A percentile compares a stretch with the other conserved stretches of the same genome.
Evolutionary conservation across 345 rosid species (phyloP).

Genomic region (Moricandia arvensis): DNA sequence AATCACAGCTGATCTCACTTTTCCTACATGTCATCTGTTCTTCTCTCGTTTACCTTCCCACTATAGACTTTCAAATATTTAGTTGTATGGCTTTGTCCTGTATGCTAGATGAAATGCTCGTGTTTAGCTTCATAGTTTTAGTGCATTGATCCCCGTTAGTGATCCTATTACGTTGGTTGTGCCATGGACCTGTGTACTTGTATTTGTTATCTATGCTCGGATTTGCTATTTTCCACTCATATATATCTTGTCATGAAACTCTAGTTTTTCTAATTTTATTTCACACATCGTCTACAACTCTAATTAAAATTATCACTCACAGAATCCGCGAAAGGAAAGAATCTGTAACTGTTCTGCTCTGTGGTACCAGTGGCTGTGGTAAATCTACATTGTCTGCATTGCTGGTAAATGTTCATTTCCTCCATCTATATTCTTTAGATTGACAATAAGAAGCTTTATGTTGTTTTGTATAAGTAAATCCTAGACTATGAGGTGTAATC

Average conservation of each 20-base stretch:
- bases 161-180: neutral
- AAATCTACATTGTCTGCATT: conserved; percentile 99
- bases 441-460: conserved; percentile 46
- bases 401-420: conserved; percentile 54
- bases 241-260: neutral
- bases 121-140: neutral
- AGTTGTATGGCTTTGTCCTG: neutral
- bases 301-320: conserved; percentile 32
- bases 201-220: neutral
- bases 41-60: neutral
- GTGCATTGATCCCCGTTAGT: neutral
- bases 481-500: neutral
- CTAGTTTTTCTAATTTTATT: neutral
- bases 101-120: neutral
- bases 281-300: neutral
- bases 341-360: conserved; percentile 90
- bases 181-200: neutral
- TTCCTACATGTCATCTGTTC: neutral
- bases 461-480: conserved; percentile 16
- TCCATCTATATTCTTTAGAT: conserved; percentile 29
- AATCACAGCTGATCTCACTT: neutral
- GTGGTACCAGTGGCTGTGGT: conserved; percentile 99
- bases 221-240: conserved; percentile 5
- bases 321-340: conserved; percentile 98
- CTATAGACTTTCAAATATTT: neutral